Evolutionary conservation across 1,139 yeast genomes (phyloP), one percentile per base, ranked within the genome.

Genomic region (Protomyces inouyei): DNA sequence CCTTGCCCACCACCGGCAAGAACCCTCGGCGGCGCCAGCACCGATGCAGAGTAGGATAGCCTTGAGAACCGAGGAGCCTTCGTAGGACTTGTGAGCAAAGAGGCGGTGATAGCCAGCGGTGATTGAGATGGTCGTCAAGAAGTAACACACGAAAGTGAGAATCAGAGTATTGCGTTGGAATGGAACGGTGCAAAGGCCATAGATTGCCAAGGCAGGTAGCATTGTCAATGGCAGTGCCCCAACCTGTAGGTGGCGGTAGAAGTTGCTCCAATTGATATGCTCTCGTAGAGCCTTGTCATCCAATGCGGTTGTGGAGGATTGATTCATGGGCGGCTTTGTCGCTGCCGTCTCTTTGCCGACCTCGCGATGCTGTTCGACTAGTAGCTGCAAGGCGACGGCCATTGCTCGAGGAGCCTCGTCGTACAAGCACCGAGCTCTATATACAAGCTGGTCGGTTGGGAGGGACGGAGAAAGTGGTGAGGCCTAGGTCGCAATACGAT

Each of bases 1-100:
- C 76, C 93, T 97, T 64, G 95, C 86, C 98, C 98, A 93, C 98
- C 98, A 93, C 79, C 93, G 91, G 76, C 92, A 87, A 57, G 97
- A 91, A 70, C 98, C 98, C 78, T 93, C 96, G 65, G 90, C 91
- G 65, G 97, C 89, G 64, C 96, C 96, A 53, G 96, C 95, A 66
- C 98, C 98, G 70, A 87, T 87, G 56, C 90, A 78, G 55, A 96
- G 95, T 72, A 82, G 86, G 71, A 88, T 81, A 54, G 88, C 69
- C 70, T 87, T 82, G 57, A 90, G 82, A 4, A 96, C 92, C 71
- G 80, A 73, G 61, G 81, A 80, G 56, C 93, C 97, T 66, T 82
- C 83, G 77, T 88, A 93, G 28, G 97, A 81, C 73, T 93, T 86
- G 79, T 93, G 98, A 46, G 98, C 82, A 85, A 87, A 89, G 71